Evolutionary conservation across 2,329 filamentous ascomycete species (phyloP).

Genomic region (Fusarium nurragi): DNA sequence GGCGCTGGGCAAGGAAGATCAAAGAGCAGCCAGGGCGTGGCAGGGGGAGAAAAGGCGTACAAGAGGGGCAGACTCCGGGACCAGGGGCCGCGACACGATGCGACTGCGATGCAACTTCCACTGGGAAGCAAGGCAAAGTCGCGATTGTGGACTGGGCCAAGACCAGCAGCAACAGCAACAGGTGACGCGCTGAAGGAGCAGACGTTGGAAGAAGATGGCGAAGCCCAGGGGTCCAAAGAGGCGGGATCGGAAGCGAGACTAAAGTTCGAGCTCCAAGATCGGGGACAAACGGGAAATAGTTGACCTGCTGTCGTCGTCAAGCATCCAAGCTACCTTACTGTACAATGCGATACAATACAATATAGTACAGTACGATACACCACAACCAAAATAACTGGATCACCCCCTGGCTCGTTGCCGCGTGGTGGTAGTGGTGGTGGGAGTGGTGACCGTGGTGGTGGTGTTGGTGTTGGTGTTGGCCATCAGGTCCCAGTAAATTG

Average conservation of each 20-base stretch:
- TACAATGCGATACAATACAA: constrained; percentile 8
- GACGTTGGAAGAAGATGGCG: constrained; percentile 5
- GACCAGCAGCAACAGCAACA: constrained; percentile 24
- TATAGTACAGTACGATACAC: constrained; percentile 1
- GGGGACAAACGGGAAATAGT: constrained; percentile 29
- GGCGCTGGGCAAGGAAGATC: constrained; percentile 44
- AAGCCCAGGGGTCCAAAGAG: constrained; percentile 28
- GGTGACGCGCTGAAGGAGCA: constrained; percentile 22
- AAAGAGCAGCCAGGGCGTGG: constrained; percentile 41
- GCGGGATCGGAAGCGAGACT: constrained; percentile 33
- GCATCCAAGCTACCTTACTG: constrained; percentile 33
- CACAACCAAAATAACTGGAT: constrained; percentile 13
- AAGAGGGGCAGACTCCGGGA: constrained; percentile 41
- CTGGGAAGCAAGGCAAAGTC: constrained; percentile 23
- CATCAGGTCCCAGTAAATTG: constrained; percentile 35
- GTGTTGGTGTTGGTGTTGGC: constrained; percentile 34
- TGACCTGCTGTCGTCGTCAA: constrained; percentile 26
- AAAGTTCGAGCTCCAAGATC: constrained; percentile 27
- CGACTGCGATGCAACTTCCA: constrained; percentile 36
- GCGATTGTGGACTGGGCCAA: constrained; percentile 39
- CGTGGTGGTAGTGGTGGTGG: constrained; percentile 41
- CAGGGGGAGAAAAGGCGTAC: constrained; percentile 39
- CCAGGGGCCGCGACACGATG: constrained; percentile 42
- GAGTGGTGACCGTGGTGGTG: constrained; percentile 42
- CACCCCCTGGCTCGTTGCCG: constrained; percentile 41